A percentile compares a stretch with the other conserved stretches of the same genome.
Evolutionary conservation across 129 eudicot species (phyloP).

Genomic region (Flaveria trinervia): DNA sequence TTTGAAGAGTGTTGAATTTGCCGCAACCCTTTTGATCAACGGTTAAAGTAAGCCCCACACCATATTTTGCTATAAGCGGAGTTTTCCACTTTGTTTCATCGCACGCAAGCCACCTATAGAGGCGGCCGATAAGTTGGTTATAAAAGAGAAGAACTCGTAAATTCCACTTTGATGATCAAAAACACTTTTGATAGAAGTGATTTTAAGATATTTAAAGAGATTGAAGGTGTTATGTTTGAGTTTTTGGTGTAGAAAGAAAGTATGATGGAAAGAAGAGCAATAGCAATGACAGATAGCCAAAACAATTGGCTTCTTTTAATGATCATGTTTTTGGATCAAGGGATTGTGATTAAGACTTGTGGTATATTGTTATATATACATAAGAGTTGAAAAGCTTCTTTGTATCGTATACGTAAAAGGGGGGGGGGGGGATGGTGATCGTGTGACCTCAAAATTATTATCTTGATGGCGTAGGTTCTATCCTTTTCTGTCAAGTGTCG

Average conservation of each 20-base stretch:
- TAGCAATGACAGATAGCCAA: conserved; percentile 49
- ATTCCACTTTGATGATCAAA: conserved; percentile 28
- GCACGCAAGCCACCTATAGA: conserved; percentile 32
- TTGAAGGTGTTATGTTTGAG: conserved; percentile 13
- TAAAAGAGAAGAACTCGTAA: conserved; percentile 24
- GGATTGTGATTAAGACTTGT: conserved; percentile 20
- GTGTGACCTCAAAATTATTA: neutral
- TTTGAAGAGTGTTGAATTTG: conserved; percentile 65
- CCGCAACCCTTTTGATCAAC: conserved; percentile 72
- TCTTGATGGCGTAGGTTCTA: too few species aligned
- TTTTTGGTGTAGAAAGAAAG: conserved; percentile 29
- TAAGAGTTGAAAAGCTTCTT: neutral
- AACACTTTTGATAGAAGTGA: conserved; percentile 29
- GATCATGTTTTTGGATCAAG: conserved; percentile 47
- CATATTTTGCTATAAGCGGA: conserved; percentile 46
- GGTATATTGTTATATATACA: neutral
- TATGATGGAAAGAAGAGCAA: conserved; percentile 52
- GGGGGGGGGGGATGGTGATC: neutral
- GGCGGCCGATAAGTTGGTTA: conserved; percentile 17
- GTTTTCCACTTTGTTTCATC: conserved; percentile 59
- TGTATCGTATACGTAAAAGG: neutral
- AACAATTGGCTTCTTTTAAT: conserved; percentile 39
- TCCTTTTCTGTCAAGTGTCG: neutral
- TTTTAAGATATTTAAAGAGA: neutral
- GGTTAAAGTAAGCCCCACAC: conserved; percentile 50